Evolutionary conservation across 2,329 filamentous ascomycete species (phyloP).

Genomic region (Fusarium decemcellulare): DNA sequence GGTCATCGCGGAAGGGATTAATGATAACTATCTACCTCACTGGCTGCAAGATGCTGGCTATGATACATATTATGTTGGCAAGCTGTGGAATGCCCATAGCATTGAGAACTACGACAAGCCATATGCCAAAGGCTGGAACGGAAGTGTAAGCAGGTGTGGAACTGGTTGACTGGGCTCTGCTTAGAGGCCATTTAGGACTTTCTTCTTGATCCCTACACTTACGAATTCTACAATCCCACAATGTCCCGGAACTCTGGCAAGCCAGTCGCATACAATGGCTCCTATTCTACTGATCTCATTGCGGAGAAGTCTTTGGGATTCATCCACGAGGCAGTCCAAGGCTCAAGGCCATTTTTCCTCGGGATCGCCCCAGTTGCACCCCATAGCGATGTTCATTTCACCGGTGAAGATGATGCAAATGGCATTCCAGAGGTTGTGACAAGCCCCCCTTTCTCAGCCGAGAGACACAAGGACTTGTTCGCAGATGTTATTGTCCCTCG

Average conservation of each 20-base stretch:
- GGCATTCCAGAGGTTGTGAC: no score
- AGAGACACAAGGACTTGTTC: no score
- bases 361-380: not conserved
- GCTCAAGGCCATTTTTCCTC: no score
- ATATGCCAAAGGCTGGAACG: not conserved
- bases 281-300: no score
- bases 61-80: slow-evolving; percentile 78
- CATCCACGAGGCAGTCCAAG: no score
- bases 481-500: no score
- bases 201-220: not conserved
- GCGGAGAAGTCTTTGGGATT: no score
- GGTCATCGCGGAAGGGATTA: slow-evolving; percentile 73
- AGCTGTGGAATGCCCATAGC: slow-evolving; percentile 76
- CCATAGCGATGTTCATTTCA: not conserved
- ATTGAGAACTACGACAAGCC: slow-evolving; percentile 68
- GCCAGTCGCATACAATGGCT: not conserved
- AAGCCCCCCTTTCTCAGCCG: no score
- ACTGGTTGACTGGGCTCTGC: no score
- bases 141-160: not conserved
- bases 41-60: slow-evolving; percentile 79
- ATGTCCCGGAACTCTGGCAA: not conserved
- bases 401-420: no score
- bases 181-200: not conserved
- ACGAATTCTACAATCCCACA: not conserved
- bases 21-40: slow-evolving; percentile 71